Percentiles rank a stretch among this genome's conserved stretches.
Conservation (phyloP, 805 yeast species). For the Blastobotrys americana region DNA sequence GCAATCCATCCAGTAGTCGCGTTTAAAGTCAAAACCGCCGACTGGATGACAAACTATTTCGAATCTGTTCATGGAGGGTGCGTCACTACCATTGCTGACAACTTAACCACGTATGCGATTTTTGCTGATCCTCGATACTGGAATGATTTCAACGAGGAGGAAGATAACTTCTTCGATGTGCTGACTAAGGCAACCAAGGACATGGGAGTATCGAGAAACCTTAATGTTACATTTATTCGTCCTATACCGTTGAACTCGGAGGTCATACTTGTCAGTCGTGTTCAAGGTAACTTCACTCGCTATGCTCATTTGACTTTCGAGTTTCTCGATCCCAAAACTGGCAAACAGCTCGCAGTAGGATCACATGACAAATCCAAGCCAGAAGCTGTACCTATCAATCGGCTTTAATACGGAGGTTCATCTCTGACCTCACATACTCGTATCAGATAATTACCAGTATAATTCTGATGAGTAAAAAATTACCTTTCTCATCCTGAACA, state of each 20-base stretch:
- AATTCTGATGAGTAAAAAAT: too few species aligned
- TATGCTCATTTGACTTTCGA: slow-evolving; percentile 19
- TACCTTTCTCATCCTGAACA: too few species aligned
- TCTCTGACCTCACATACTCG: too few species aligned
- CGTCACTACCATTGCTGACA: slow-evolving; percentile 26
- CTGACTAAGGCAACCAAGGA: slow-evolving; percentile 8
- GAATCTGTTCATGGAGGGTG: slow-evolving; percentile 30
- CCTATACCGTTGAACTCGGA: slow-evolving; percentile 25
- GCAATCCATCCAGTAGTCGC: background rate
- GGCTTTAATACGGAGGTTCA: too few species aligned
- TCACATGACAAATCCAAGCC: slow-evolving; percentile 29
- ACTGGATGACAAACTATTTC: slow-evolving; percentile 3
- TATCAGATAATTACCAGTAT: too few species aligned
- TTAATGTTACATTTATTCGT: slow-evolving; percentile 25
- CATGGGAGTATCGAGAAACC: slow-evolving; percentile 25
- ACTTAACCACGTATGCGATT: slow-evolving; percentile 20
- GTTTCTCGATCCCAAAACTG: slow-evolving; percentile 19
- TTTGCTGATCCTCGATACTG: slow-evolving; percentile 24
- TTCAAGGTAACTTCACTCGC: slow-evolving; percentile 23
- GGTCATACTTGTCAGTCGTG: slow-evolving; percentile 18
- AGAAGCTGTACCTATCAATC: too few species aligned
- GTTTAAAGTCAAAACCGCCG: slow-evolving; percentile 1
- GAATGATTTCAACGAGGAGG: slow-evolving; percentile 11
- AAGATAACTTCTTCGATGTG: slow-evolving; percentile 15
- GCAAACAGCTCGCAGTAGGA: slow-evolving; percentile 19